These are phyloP conservation scores for Ophiostoma tasmaniense DNA, from an alignment of 2,329 filamentous ascomycete genomes.

Conservation along the genomic window DNA sequence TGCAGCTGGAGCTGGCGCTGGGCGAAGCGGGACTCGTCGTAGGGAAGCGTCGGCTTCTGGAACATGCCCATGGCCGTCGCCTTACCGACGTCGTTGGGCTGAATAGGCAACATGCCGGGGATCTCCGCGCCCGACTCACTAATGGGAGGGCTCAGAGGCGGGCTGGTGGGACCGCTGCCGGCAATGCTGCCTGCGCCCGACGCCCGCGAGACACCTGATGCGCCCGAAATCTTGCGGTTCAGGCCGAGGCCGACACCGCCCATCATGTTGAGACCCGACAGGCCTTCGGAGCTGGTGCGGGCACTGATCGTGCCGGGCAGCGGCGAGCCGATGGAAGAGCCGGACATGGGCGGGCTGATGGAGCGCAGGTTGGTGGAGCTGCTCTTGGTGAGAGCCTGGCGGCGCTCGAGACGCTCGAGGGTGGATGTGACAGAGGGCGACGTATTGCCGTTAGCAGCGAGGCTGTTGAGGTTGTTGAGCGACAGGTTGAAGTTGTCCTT, in stretches of 20 bases:
- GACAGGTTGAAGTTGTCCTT: constrained; percentile 31
- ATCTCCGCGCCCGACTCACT: constrained; percentile 42
- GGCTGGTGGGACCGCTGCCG: constrained; percentile 32
- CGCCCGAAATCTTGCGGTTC: constrained; percentile 21
- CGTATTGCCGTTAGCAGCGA: constrained; percentile 24
- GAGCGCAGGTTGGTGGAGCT: constrained; percentile 64
- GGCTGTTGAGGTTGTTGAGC: constrained; percentile 24
- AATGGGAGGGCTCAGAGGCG: constrained; percentile 59
- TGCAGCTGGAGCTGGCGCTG: constrained; percentile 77
- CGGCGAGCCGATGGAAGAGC: constrained; percentile 29
- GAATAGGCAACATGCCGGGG: constrained; percentile 56
- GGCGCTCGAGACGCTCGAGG: constrained; percentile 21
- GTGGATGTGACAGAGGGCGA: constrained; percentile 7
- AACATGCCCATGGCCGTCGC: constrained; percentile 59
- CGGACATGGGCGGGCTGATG: constrained; percentile 39
- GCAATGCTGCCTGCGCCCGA: constrained; percentile 20
- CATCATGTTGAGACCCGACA: constrained; percentile 20
- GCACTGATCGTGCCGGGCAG: constrained; percentile 21
- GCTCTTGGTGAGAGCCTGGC: constrained; percentile 42
- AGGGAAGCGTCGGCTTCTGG: constrained; percentile 64
- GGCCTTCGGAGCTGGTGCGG: constrained; percentile 20
- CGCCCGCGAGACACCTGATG: neutral
- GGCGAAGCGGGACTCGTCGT: constrained; percentile 77
- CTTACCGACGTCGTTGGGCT: constrained; percentile 71
- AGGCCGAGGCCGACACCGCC: constrained; percentile 20